These are phyloP conservation scores for Blastomyces emzantsi DNA, from an alignment of 2,329 filamentous ascomycete species.

Conservation along the genomic window DNA sequence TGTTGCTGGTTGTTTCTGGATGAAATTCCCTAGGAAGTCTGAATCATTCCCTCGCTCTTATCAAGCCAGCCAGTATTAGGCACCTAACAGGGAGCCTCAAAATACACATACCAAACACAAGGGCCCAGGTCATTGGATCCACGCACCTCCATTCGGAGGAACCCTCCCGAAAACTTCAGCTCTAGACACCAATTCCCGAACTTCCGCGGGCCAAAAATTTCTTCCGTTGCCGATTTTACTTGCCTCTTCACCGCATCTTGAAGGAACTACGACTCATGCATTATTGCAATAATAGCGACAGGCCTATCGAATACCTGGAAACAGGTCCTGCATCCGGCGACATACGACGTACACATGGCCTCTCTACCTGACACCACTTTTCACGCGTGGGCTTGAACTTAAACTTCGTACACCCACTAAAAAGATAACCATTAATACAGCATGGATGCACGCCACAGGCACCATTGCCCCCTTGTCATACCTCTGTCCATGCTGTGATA, in stretches of 20 bases:
- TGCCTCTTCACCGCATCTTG: neutral
- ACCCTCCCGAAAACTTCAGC: too few species aligned
- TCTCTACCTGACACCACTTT: neutral
- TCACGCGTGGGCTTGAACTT: too few species aligned
- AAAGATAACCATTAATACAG: neutral
- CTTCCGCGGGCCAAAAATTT: neutral
- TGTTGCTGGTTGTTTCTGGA: neutral
- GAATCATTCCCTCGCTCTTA: neutral
- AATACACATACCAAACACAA: neutral
- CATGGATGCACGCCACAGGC: neutral
- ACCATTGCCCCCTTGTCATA: neutral
- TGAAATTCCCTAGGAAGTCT: neutral
- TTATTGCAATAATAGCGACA: neutral
- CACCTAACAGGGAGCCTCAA: neutral
- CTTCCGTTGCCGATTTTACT: neutral
- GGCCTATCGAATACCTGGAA: neutral
- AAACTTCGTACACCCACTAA: neutral
- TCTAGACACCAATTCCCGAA: neutral
- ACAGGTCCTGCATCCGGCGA: neutral
- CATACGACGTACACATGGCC: neutral
- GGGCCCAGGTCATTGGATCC: neutral
- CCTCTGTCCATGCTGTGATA: neutral
- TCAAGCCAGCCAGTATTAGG: neutral
- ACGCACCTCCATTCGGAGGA: neutral
- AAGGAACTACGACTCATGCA: neutral